phyloP scores from a whole-genome alignment of 2,329 filamentous ascomycete species.

The Xylariaceae sp. region DNA sequence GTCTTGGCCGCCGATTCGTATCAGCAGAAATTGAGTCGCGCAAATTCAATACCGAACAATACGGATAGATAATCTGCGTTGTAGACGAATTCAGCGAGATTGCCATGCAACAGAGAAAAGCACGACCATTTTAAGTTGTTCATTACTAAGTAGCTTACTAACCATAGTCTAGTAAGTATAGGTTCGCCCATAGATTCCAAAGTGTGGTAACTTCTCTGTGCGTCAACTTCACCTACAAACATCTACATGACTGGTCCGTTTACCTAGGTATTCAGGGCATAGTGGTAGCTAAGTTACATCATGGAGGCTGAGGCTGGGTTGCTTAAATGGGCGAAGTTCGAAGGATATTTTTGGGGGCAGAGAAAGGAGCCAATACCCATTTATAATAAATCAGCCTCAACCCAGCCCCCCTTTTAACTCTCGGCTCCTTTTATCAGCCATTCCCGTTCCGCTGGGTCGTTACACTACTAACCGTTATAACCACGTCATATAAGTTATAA shows the following conservation, averaged over 20 bases:
- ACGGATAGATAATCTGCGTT: background rate
- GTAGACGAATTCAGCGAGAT: background rate
- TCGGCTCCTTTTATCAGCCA: slow-evolving; percentile 4
- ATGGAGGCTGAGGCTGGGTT: slow-evolving; percentile 7
- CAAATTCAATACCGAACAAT: background rate
- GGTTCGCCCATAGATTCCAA: background rate
- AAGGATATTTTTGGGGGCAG: slow-evolving; percentile 29
- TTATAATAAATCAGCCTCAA: slow-evolving; percentile 31
- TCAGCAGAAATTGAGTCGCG: background rate
- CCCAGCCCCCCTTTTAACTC: slow-evolving; percentile 31
- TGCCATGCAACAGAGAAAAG: too few species aligned
- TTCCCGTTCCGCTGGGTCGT: slow-evolving; percentile 24
- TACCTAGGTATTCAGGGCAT: background rate
- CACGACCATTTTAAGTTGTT: too few species aligned
- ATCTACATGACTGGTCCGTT: background rate
- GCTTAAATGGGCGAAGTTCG: too few species aligned
- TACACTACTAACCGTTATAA: too few species aligned
- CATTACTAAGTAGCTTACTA: background rate
- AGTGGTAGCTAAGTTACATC: background rate
- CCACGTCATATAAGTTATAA: too few species aligned
- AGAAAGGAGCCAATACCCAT: slow-evolving; percentile 3
- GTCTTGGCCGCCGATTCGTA: background rate
- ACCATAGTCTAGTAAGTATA: background rate
- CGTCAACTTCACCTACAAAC: background rate
- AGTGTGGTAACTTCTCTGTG: background rate